These are phyloP conservation scores for Salix suchowensis DNA, from an alignment of 345 rosid genomes.

Conservation along the genomic window DNA sequence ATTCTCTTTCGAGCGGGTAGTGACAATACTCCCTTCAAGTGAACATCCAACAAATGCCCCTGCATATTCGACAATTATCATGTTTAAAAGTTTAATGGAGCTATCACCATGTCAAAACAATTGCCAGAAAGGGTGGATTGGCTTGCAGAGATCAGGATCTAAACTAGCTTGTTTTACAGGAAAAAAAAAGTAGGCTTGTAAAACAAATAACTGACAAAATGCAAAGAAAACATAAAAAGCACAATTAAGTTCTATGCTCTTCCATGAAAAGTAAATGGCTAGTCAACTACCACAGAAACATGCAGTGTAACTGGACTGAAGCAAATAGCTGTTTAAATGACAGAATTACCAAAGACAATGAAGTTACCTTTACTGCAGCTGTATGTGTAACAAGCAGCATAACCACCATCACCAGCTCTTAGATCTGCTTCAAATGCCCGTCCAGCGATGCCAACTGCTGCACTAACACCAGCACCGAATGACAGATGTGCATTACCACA, in stretches of 20 bases:
- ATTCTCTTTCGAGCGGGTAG: conserved; percentile 66
- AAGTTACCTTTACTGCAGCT: conserved; percentile 93
- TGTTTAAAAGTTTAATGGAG: background rate
- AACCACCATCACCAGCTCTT: conserved; percentile 92
- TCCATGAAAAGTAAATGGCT: background rate
- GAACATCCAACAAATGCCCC: conserved; percentile 96
- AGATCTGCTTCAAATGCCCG: conserved; percentile 84
- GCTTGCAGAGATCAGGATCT: background rate
- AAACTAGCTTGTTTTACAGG: background rate
- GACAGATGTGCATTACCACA: conserved; percentile 77
- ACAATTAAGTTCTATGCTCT: background rate
- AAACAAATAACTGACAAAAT: background rate
- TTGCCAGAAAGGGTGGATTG: background rate
- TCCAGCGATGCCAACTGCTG: conserved; percentile 77
- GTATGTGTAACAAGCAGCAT: conserved; percentile 91
- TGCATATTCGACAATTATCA: conserved; percentile 20
- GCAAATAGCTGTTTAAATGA: background rate
- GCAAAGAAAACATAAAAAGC: background rate
- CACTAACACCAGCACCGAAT: conserved; percentile 92
- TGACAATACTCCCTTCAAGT: conserved; percentile 78
- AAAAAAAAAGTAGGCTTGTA: background rate
- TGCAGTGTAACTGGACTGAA: background rate
- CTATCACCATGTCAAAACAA: background rate
- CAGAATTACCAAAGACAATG: background rate
- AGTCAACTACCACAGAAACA: background rate